phyloP scores from a whole-genome alignment of 805 yeast genomes.

The Spathaspora passalidarum region DNA sequence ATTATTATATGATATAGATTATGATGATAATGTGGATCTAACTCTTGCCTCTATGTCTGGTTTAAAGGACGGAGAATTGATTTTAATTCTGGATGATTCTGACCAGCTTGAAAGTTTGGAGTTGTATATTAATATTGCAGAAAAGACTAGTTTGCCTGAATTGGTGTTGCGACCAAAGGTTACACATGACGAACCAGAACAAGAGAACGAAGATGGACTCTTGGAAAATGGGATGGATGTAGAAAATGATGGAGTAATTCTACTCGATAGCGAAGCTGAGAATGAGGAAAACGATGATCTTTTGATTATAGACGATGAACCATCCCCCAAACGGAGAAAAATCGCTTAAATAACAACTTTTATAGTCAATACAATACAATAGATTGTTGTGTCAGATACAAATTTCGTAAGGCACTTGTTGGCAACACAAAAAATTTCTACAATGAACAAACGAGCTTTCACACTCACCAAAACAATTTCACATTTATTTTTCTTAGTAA shows the following conservation, averaged over 20 bases:
- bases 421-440: neutral
- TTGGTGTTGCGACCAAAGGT: slow-evolving; percentile 15
- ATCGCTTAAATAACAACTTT: neutral
- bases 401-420: neutral
- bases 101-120: slow-evolving; percentile 64
- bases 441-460: neutral
- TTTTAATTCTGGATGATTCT: slow-evolving; percentile 78
- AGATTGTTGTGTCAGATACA: neutral
- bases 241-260: slow-evolving; percentile 4
- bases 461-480: neutral
- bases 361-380: neutral
- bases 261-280: neutral
- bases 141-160: slow-evolving; percentile 10
- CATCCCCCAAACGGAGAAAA: slow-evolving; percentile 8
- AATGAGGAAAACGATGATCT: neutral
- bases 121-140: slow-evolving; percentile 43
- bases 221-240: slow-evolving; percentile 10
- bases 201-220: slow-evolving; percentile 5
- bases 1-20: slow-evolving; percentile 80
- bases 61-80: slow-evolving; percentile 54
- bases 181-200: neutral
- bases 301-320: slow-evolving; percentile 11
- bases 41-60: slow-evolving; percentile 33
- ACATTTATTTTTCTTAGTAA: neutral
- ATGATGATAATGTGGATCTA: slow-evolving; percentile 67